Evolutionary conservation across 495 filamentous ascomycete genomes (phyloP).

Genomic region (Penicillium atrosanguineum): DNA sequence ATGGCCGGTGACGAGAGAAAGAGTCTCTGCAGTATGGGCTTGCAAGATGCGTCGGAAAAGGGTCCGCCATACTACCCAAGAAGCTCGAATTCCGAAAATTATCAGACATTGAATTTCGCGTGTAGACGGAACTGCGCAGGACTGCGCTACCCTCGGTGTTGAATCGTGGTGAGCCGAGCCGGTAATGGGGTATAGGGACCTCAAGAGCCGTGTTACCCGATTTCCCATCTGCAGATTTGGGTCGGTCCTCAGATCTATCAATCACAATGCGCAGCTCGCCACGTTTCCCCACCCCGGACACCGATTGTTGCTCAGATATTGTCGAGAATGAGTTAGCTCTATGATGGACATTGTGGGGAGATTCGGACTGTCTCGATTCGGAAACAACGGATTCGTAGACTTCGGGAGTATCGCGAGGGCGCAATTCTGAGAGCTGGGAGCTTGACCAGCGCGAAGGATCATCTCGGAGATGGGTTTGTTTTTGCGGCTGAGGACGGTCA

Average conservation of each 20-base stretch:
- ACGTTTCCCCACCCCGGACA: constrained; percentile 27
- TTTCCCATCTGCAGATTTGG: constrained; percentile 64
- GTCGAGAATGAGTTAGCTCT: constrained; percentile 65
- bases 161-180: constrained; percentile 79
- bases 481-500: constrained; percentile 29
- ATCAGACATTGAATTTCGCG: constrained; percentile 51
- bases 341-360: constrained; percentile 32
- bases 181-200: constrained; percentile 82
- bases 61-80: constrained; percentile 26
- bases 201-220: constrained; percentile 59
- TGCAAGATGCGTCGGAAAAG: constrained; percentile 16
- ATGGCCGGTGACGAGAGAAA: constrained; percentile 25
- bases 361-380: constrained; percentile 26
- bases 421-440: constrained; percentile 47
- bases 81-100: constrained; percentile 50
- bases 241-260: constrained; percentile 65
- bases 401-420: constrained; percentile 30
- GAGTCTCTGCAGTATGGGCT: constrained; percentile 27
- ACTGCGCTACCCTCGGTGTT: constrained; percentile 74
- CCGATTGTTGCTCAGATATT: constrained; percentile 49
- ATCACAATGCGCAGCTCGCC: constrained; percentile 84
- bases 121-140: constrained; percentile 71
- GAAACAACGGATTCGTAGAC: constrained; percentile 30
- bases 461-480: constrained; percentile 18
- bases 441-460: constrained; percentile 44